phyloP scores from a whole-genome alignment of 495 filamentous ascomycete species.

The Xylaria castorea region DNA sequence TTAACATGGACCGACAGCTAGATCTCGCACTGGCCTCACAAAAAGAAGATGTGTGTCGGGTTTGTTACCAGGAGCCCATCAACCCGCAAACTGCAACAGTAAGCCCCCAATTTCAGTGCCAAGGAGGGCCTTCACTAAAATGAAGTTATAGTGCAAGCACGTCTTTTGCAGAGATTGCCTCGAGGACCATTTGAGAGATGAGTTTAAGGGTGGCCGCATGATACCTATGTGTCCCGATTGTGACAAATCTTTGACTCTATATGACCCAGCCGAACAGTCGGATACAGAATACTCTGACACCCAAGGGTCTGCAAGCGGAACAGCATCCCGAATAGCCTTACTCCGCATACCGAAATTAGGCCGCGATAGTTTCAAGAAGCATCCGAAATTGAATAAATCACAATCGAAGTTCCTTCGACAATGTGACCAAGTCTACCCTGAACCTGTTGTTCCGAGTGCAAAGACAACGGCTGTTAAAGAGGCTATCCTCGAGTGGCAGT shows the following conservation, averaged over 20 bases:
- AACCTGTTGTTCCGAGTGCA: slow-evolving; percentile 31
- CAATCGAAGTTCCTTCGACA: neutral
- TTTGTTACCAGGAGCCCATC: slow-evolving; percentile 4
- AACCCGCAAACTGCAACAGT: too few relatives aligned
- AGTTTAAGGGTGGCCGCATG: neutral
- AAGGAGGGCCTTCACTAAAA: too few relatives aligned
- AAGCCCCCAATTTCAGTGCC: too few relatives aligned
- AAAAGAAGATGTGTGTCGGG: slow-evolving; percentile 8
- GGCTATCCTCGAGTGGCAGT: slow-evolving; percentile 40
- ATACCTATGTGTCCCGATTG: neutral
- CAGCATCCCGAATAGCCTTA: neutral
- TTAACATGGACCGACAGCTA: neutral
- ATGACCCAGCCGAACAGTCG: neutral
- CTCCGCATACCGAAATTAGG: neutral
- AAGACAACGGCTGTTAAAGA: slow-evolving; percentile 44
- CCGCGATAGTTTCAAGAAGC: neutral
- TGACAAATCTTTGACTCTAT: neutral
- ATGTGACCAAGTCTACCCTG: neutral
- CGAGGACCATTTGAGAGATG: neutral
- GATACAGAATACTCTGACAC: neutral
- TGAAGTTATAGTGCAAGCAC: slow-evolving; percentile 15
- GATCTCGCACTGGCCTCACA: neutral
- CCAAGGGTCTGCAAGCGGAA: neutral
- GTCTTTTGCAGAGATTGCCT: slow-evolving; percentile 1
- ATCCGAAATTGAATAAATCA: neutral